Evolutionary conservation across 208 protist species (phyloP), one percentile per base, ranked within the genome.

Genomic region (Trypanosoma boissoni): DNA sequence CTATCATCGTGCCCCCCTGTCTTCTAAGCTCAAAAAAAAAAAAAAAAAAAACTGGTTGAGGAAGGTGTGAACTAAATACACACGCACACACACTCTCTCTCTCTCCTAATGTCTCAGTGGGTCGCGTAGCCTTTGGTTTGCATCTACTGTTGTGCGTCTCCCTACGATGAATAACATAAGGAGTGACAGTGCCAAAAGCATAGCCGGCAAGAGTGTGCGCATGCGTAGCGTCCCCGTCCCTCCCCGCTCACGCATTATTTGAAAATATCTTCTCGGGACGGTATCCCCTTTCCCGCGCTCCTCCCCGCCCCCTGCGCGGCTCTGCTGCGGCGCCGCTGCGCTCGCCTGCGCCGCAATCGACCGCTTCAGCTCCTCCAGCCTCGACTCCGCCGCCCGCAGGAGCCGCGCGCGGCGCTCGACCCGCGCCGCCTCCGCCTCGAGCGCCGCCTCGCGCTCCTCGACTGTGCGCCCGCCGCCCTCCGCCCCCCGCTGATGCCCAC

Each of bases 341-440:
- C 63, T 78, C n/a, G 84, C 84, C 53, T 91, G 84, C 24, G 61
- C 54, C 0, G 85, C 80, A 36, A 92, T 58, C 3, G 76, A 77
- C n/a, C 64, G 61, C 29, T 82, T 79, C 56, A 88, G 74, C 52
- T 82, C 76, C 23, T 86, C 66, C 9, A 92, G 51, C 58, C 78
- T 64, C 27, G 45, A 52, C 58, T 92, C 85, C 9, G 67, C 76
- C 4, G 66, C 64, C 3, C 67, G 66, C 31, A 88, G 68, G 18
- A 76, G 39, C 18, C 74, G 58, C 1, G 67, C 71, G 43, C 78
- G 78, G 23, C 32, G 37, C 32, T 74, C 42, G 7, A 74, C 37
- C 14, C 57, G 52, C 18, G 14, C 18, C 5, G 23, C 52, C 45
- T 68, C 59, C 23, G 48, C 59, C n/a, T 26, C 54, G 14, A 73